These are phyloP conservation scores for Nicotiana sylvestris DNA, from an alignment of 257 asterid genomes.

Conservation along the genomic window DNA sequence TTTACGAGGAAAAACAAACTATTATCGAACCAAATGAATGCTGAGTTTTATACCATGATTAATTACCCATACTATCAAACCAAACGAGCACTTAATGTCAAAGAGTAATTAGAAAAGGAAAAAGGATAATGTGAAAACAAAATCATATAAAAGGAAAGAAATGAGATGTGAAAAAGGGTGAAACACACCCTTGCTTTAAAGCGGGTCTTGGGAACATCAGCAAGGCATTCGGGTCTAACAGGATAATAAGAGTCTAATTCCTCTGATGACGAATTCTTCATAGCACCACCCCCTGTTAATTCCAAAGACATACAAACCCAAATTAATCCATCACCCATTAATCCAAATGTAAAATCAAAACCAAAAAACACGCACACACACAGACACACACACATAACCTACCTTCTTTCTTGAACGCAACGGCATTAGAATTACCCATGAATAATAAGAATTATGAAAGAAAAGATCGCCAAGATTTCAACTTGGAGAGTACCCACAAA, in stretches of 20 bases:
- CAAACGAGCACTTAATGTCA: no score
- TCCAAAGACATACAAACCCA: neutral
- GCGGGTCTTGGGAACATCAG: slow-evolving; percentile 75
- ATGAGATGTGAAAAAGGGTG: neutral
- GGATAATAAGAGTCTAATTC: slow-evolving; percentile 84
- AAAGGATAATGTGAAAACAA: neutral
- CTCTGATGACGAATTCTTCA: slow-evolving; percentile 41
- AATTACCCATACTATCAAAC: no score
- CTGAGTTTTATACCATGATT: no score
- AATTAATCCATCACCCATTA: neutral
- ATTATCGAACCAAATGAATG: no score
- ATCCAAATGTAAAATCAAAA: neutral
- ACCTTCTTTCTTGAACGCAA: slow-evolving; percentile 24
- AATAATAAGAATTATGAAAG: slow-evolving; percentile 3
- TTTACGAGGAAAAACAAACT: no score
- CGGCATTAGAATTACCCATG: slow-evolving; percentile 24
- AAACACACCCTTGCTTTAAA: slow-evolving; percentile 78
- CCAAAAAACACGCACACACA: neutral
- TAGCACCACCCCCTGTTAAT: slow-evolving; percentile 12
- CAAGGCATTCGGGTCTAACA: slow-evolving; percentile 74
- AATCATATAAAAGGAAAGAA: neutral
- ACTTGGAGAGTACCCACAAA: slow-evolving; percentile 16
- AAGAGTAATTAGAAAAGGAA: no score
- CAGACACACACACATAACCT: neutral
- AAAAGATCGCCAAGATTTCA: slow-evolving; percentile 9